Percentiles rank a stretch among this genome's conserved stretches.
phyloP scores from a whole-genome alignment of 495 filamentous ascomycete genomes.

The Lichina pygmaea region DNA sequence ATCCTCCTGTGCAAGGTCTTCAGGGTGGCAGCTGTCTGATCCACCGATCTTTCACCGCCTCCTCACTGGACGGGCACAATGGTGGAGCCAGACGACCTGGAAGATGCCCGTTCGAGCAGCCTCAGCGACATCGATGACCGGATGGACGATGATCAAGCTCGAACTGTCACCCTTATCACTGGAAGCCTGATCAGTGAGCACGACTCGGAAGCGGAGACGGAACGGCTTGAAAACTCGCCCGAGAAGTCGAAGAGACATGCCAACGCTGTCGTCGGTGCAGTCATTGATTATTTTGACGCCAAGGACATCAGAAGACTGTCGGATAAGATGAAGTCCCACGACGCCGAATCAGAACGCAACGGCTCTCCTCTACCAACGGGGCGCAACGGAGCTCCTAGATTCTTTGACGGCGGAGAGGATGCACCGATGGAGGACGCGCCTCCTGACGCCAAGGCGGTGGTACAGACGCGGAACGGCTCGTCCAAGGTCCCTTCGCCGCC shows the following conservation, averaged over 20 bases:
- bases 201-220: conserved; percentile 96
- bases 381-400: no score
- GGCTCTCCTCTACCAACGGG: no score
- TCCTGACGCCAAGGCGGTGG: no score
- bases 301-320: conserved; percentile 5
- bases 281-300: no score
- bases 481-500: conserved; percentile 7
- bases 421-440: no score
- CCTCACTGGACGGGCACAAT: neutral
- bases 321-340: neutral
- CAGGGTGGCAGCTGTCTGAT: no score
- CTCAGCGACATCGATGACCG: conserved; percentile 82
- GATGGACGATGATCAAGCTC: conserved; percentile 28
- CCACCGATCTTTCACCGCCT: no score
- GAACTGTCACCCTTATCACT: conserved; percentile 19
- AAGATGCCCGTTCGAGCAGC: conserved; percentile 34
- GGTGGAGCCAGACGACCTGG: neutral
- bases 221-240: conserved; percentile 80
- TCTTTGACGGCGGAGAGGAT: no score
- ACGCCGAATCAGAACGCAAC: neutral
- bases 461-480: neutral
- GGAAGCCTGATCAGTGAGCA: conserved; percentile 25
- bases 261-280: no score
- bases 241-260: conserved; percentile 19
- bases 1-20: no score